Percentiles rank a stretch among this genome's conserved stretches.
These are phyloP conservation scores for Stemphylium vesicarium DNA, from an alignment of 2,329 filamentous ascomycete species.

Conservation along the genomic window DNA sequence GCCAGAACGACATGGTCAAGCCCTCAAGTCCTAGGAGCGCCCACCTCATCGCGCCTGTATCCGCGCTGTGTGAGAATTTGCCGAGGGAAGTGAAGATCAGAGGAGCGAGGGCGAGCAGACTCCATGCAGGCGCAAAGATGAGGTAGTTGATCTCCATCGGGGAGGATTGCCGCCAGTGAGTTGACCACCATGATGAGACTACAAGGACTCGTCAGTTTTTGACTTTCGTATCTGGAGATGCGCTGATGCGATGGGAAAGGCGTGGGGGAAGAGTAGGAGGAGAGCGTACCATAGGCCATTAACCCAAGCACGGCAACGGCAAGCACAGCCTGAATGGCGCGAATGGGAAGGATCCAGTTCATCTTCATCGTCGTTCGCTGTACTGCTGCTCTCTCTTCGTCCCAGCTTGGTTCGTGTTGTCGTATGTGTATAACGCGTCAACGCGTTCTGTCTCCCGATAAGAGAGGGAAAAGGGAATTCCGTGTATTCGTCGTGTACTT, in stretches of 20 bases:
- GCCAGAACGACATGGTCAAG: conserved; percentile 87
- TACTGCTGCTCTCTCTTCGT: background rate
- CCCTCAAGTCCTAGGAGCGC: conserved; percentile 69
- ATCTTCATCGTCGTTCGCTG: conserved; percentile 53
- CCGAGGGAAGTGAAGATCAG: conserved; percentile 68
- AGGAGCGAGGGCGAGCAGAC: conserved; percentile 69
- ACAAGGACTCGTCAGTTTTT: background rate
- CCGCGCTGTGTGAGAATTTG: conserved; percentile 53
- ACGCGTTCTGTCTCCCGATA: background rate
- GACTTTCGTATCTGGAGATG: too few species aligned
- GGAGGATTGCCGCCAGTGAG: conserved; percentile 58
- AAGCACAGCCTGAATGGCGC: conserved; percentile 71
- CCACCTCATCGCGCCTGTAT: conserved; percentile 63
- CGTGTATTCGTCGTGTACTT: background rate
- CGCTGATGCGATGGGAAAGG: too few species aligned
- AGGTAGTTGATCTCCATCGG: conserved; percentile 74
- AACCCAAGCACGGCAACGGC: conserved; percentile 77
- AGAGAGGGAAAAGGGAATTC: background rate
- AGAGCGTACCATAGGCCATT: conserved; percentile 68
- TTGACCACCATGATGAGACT: conserved; percentile 64
- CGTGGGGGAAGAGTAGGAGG: background rate
- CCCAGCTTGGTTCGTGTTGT: background rate
- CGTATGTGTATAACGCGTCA: background rate
- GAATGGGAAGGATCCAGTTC: conserved; percentile 66
- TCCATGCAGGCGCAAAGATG: conserved; percentile 80